These are phyloP conservation scores for Cyanodermella asteris DNA, from an alignment of 2,329 filamentous ascomycete genomes.

Conservation along the genomic window DNA sequence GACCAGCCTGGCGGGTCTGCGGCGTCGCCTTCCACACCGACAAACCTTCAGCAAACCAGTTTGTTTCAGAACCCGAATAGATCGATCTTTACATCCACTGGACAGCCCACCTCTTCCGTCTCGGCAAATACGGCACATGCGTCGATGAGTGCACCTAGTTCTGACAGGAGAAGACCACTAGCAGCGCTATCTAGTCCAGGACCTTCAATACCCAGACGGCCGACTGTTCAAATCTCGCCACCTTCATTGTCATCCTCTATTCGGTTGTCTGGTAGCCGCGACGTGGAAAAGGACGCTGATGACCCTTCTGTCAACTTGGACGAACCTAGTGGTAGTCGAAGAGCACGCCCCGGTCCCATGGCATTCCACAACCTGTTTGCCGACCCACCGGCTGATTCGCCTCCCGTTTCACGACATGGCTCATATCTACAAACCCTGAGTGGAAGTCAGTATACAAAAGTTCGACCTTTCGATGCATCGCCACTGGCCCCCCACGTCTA, in stretches of 20 bases:
- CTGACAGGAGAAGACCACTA: too few relatives aligned
- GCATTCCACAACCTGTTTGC: conserved; percentile 13
- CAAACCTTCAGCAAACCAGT: conserved; percentile 5
- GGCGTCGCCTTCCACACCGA: background rate
- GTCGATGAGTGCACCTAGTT: conserved; percentile 14
- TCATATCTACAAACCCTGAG: conserved; percentile 11
- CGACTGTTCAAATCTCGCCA: too few relatives aligned
- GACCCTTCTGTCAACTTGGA: conserved; percentile 10
- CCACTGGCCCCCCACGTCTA: conserved; percentile 30
- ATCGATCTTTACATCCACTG: conserved; percentile 16
- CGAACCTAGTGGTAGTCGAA: conserved; percentile 5
- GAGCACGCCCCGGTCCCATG: conserved; percentile 10
- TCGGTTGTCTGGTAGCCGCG: conserved; percentile 4
- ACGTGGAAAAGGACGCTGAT: conserved; percentile 14
- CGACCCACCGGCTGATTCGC: conserved; percentile 8
- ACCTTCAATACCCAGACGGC: too few relatives aligned
- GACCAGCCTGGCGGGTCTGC: too few relatives aligned
- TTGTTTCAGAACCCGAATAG: conserved; percentile 14
- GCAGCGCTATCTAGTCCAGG: too few relatives aligned
- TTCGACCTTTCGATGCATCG: conserved; percentile 14
- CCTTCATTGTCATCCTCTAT: conserved; percentile 1
- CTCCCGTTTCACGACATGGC: conserved; percentile 9
- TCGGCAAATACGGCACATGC: conserved; percentile 15
- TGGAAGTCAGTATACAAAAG: conserved; percentile 8
- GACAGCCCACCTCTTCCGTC: conserved; percentile 15